Evolutionary conservation across 2,329 filamentous ascomycete species (phyloP), one percentile per base, ranked within the genome.

Genomic region (Scolecobasidium constrictum): DNA sequence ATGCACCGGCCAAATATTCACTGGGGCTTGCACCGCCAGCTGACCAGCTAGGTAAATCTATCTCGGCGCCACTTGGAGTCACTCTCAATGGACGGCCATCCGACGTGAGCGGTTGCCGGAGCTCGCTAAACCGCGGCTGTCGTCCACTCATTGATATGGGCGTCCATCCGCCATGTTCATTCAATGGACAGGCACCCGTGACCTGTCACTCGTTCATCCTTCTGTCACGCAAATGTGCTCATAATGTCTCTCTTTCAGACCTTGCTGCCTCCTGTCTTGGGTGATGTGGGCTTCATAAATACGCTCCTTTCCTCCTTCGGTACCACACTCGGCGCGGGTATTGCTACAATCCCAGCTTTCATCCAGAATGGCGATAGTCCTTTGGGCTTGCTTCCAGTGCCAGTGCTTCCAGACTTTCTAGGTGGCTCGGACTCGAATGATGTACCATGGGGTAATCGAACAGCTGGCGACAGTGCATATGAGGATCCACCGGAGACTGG

Each of bases 401-500:
- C 26, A 31, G 26, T 31, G 9, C 26, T 31, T n/a, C 26, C 26
- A 31, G n/a, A 31, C 9, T 31, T 9, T 31, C 26, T 31, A 31
- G 26, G 26, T 9, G 26, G 26, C n/a, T 7, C 9, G 9, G 26
- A 31, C 26, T 31, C 26, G 9, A n/a, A 7, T 9, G 9, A 9
- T 7, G 9, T n/a, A n/a, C 26, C 26, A n/a, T 31, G 26, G 26
- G 26, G 26, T 31, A 31, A 31, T n/a, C 26, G 26, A 31, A 31
- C 26, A 31, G n/a, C 26, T 9, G n/a, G 6, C 47, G 23, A 43
- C 46, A 37, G 41, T 42, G 20, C 55, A 50, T 43, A 50, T 50
- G 2, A 48, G 40, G 11, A 56, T 11, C 33, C 59, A 48, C 57
- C 57, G 4, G 48, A 60, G 20, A 59, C 57, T 19, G 55, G 56